Percentiles rank a stretch among this genome's conserved stretches.
Conservation (phyloP, 345 rosid species). For the Populus euphratica region DNA sequence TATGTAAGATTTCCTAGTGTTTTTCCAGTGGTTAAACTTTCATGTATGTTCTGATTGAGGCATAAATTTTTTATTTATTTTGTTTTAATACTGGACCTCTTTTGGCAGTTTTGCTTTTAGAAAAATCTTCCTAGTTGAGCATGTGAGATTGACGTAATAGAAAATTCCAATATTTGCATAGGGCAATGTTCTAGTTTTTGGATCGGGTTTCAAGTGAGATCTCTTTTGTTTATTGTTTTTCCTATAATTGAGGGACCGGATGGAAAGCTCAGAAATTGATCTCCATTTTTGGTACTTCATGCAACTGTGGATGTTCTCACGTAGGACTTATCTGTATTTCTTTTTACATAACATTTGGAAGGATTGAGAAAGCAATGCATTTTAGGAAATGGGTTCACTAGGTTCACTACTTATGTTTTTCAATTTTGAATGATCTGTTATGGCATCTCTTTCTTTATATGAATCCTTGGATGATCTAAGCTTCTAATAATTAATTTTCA, state of each 20-base stretch:
- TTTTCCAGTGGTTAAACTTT: background rate
- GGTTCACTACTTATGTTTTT: background rate
- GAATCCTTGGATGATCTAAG: background rate
- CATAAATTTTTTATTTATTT: background rate
- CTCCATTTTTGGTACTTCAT: background rate
- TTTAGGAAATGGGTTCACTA: background rate
- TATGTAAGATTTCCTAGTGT: background rate
- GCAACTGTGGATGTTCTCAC: background rate
- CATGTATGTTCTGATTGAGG: background rate
- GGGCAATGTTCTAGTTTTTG: background rate
- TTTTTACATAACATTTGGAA: background rate
- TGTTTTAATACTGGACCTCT: background rate
- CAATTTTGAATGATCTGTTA: background rate
- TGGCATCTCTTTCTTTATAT: background rate
- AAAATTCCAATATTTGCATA: background rate
- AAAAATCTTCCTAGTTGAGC: background rate
- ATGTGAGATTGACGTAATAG: background rate
- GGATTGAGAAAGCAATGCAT: background rate
- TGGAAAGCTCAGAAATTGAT: background rate
- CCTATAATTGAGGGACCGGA: background rate
- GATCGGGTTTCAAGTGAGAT: background rate
- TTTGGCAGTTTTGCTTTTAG: background rate
- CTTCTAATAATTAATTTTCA: background rate
- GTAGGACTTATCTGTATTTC: background rate
- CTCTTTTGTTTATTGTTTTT: too few relatives aligned